Evolutionary conservation across 192 early-diverging fungal genomes (phyloP).

Genomic region (Kappamyces sp.): DNA sequence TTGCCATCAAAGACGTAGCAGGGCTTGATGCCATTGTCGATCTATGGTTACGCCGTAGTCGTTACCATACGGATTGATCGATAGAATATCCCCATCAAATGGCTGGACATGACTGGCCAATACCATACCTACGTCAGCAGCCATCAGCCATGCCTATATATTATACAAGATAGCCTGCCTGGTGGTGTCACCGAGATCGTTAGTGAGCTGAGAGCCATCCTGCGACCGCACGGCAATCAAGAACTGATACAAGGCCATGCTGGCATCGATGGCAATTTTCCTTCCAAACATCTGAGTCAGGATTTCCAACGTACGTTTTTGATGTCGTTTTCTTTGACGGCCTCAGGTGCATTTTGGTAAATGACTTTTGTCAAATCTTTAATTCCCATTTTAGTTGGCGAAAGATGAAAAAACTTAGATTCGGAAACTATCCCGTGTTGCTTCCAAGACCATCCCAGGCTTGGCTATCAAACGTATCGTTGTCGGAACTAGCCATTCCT

Average conservation of each 20-base stretch:
- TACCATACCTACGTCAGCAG: background rate
- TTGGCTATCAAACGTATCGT: too few relatives aligned
- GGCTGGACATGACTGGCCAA: slow-evolving; percentile 43
- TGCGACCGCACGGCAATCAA: slow-evolving; percentile 85
- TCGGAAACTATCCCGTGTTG: too few relatives aligned
- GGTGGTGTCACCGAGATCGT: slow-evolving; percentile 86
- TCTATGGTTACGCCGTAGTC: too few relatives aligned
- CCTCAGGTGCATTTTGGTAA: slow-evolving; percentile 78
- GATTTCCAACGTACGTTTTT: slow-evolving; percentile 45
- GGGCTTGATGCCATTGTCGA: slow-evolving; percentile 91
- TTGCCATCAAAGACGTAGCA: slow-evolving; percentile 98
- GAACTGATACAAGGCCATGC: slow-evolving; percentile 98
- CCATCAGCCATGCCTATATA: slow-evolving; percentile 7
- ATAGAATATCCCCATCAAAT: slow-evolving; percentile 95
- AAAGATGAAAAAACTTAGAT: too few relatives aligned
- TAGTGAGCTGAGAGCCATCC: slow-evolving; percentile 85
- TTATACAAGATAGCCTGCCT: slow-evolving; percentile 42
- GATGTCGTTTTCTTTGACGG: slow-evolving; percentile 71
- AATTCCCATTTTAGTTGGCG: background rate
- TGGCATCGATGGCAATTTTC: slow-evolving; percentile 96
- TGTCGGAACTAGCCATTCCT: too few relatives aligned
- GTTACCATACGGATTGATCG: slow-evolving; percentile 87
- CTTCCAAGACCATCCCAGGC: too few relatives aligned
- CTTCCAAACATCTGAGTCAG: slow-evolving; percentile 67
- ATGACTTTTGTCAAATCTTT: slow-evolving; percentile 83